These are phyloP conservation scores for Ploettnerulaceae sp. DNA, from an alignment of 2,329 filamentous ascomycete genomes.

Conservation along the genomic window DNA sequence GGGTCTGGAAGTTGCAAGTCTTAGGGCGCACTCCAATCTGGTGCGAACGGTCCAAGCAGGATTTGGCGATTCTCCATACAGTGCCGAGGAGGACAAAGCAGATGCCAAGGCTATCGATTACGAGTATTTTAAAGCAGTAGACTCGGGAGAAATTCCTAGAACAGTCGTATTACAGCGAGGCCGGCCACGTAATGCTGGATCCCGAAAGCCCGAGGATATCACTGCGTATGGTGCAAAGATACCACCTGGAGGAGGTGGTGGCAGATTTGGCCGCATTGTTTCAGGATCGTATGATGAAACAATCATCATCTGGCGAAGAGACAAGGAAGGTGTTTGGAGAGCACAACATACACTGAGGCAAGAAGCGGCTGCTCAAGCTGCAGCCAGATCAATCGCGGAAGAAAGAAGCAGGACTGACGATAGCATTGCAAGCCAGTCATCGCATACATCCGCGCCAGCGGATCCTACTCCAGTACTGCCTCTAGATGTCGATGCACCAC, in stretches of 20 bases:
- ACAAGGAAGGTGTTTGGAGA: slow-evolving; percentile 80
- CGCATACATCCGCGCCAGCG: not conserved
- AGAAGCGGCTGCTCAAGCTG: slow-evolving; percentile 59
- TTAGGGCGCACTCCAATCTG: slow-evolving; percentile 75
- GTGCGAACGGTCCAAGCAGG: slow-evolving; percentile 94
- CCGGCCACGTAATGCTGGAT: slow-evolving; percentile 53
- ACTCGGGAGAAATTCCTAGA: slow-evolving; percentile 43
- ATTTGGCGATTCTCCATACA: slow-evolving; percentile 83
- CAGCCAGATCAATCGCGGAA: slow-evolving; percentile 27
- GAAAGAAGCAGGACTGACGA: slow-evolving; percentile 7
- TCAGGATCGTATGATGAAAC: slow-evolving; percentile 95
- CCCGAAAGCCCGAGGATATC: slow-evolving; percentile 68
- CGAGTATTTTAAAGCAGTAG: slow-evolving; percentile 61
- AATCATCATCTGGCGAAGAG: slow-evolving; percentile 90
- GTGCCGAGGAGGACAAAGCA: slow-evolving; percentile 65
- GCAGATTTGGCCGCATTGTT: slow-evolving; percentile 87
- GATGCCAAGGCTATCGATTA: slow-evolving; percentile 70
- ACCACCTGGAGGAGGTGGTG: slow-evolving; percentile 85
- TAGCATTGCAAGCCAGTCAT: not conserved
- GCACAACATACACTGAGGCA: slow-evolving; percentile 70
- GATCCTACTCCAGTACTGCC: not conserved
- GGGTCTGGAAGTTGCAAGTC: slow-evolving; percentile 81
- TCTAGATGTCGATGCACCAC: slow-evolving; percentile 12
- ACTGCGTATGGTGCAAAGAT: slow-evolving; percentile 79
- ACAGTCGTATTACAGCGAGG: slow-evolving; percentile 32